Base-by-base conservation (phyloP, 495 filamentous ascomycete species). In the Niebla homalea region DNA sequence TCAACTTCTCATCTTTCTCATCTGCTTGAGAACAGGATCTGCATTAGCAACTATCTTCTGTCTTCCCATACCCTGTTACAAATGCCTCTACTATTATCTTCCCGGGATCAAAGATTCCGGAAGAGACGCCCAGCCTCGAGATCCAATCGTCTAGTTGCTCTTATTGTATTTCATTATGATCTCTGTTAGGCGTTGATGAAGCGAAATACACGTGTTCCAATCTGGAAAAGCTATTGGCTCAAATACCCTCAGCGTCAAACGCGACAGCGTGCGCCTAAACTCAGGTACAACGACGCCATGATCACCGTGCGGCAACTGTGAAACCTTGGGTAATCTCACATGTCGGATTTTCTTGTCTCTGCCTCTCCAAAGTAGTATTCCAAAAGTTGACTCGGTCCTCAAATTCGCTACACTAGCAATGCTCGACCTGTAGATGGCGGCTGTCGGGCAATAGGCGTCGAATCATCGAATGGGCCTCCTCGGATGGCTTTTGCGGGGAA, bases 221-320 rank as follows among this genome's bases (percentile, higher is more conserved):
- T 4, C 8, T 18, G 26, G 25, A 36, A 14, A 35, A 36, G 1
- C 36, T 10, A 26, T 48, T 48, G 45, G 45, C 29, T 36, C n/a
- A n/a, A 36, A 6, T 11, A 19, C 4, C 1, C 11, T 8, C 25
- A 15, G 45, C 36, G 25, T 48, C 32, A 19, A 36, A 48, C 14
- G 25, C 10, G 11, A 10, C 20, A 36, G 23, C 8, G 45, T 16
- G 45, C 45, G 45, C 45, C 45, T 48, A 48, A 32, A 32, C 15
- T 35, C 45, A 48, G 45, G 45, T n/a, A 48, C 29, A n/a, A 26
- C 45, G 45, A 48, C 45, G 45, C 45, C 25, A 48, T 48, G 45
- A 26, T 36, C 26, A 36, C n/a, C 45, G 18, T 36, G 45, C 45
- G 45, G 45, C 45, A 36, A 26, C 36, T 16, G 20, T 35, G 21